Percentiles rank a stretch among this genome's conserved stretches.
These are phyloP conservation scores for Fusarium duplospermum DNA, from an alignment of 2,329 filamentous ascomycete species.

Conservation along the genomic window DNA sequence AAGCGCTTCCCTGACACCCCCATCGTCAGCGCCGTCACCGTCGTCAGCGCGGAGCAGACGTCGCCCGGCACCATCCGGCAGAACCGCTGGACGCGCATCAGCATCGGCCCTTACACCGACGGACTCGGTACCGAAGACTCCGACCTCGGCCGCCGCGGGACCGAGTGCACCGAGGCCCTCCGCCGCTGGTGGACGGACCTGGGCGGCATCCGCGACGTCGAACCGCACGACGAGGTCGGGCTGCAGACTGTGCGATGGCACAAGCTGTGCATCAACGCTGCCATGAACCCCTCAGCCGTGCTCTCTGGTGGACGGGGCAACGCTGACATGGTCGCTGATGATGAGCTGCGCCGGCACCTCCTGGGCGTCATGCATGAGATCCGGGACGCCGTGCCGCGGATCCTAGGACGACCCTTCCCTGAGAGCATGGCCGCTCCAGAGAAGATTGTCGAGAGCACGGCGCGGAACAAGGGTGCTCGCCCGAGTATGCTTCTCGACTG, in stretches of 20 bases:
- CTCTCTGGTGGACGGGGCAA: slow-evolving; percentile 74
- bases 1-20: slow-evolving; percentile 69
- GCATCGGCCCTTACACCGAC: slow-evolving; percentile 73
- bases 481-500: slow-evolving; percentile 78
- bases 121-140: slow-evolving; percentile 55
- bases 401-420: slow-evolving; percentile 72
- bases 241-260: slow-evolving; percentile 80
- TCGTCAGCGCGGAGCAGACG: slow-evolving; percentile 75
- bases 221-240: slow-evolving; percentile 71
- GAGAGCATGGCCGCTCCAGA: slow-evolving; percentile 69
- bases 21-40: slow-evolving; percentile 76
- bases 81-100: slow-evolving; percentile 80
- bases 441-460: slow-evolving; percentile 70
- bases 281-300: slow-evolving; percentile 79
- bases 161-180: slow-evolving; percentile 60
- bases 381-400: slow-evolving; percentile 69
- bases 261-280: slow-evolving; percentile 81
- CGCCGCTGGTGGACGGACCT: slow-evolving; percentile 63
- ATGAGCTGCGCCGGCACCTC: slow-evolving; percentile 71
- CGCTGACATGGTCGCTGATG: slow-evolving; percentile 72
- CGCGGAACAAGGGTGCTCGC: slow-evolving; percentile 72
- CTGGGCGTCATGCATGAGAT: slow-evolving; percentile 78
- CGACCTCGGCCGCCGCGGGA: slow-evolving; percentile 50
- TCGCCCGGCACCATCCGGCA: slow-evolving; percentile 72
- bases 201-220: slow-evolving; percentile 74